Conservation (phyloP, 2,329 filamentous ascomycete genomes). For the Diaporthe sp. region DNA sequence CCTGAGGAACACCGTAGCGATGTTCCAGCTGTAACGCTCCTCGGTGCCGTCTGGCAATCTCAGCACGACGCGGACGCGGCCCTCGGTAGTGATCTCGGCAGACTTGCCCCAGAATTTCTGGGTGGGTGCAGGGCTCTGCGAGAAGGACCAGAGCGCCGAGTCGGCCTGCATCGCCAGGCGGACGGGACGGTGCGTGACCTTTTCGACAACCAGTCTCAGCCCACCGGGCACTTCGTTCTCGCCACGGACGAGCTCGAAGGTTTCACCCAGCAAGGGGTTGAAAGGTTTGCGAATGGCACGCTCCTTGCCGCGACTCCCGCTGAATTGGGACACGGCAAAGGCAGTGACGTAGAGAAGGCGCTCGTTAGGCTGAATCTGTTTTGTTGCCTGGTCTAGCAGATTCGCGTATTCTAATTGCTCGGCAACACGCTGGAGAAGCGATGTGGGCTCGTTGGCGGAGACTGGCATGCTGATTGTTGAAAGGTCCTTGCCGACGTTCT, state of each 20-base stretch:
- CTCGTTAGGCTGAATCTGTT: constrained; percentile 71
- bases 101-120: constrained; percentile 99
- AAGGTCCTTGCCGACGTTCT: constrained; percentile 98
- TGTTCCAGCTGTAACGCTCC: constrained; percentile 89
- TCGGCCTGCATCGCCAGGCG: constrained; percentile 95
- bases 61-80: constrained; percentile 83
- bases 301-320: constrained; percentile 85
- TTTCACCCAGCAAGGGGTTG: constrained; percentile 96
- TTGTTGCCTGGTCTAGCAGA: constrained; percentile 82
- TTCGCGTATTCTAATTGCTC: constrained; percentile 93
- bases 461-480: constrained; percentile 98
- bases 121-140: constrained; percentile 87
- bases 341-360: constrained; percentile 88
- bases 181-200: constrained; percentile 93
- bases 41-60: constrained; percentile 75
- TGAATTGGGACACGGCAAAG: constrained; percentile 91
- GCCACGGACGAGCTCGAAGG: constrained; percentile 90
- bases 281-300: constrained; percentile 96
- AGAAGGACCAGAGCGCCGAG: constrained; percentile 84
- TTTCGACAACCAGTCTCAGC: constrained; percentile 94
- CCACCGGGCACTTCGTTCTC: constrained; percentile 80
- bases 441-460: constrained; percentile 93
- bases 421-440: constrained; percentile 87
- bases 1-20: constrained; percentile 90
- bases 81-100: constrained; percentile 93